Evolutionary conservation across 345 rosid genomes (phyloP).

Genomic region (Noccaea bulbosa): DNA sequence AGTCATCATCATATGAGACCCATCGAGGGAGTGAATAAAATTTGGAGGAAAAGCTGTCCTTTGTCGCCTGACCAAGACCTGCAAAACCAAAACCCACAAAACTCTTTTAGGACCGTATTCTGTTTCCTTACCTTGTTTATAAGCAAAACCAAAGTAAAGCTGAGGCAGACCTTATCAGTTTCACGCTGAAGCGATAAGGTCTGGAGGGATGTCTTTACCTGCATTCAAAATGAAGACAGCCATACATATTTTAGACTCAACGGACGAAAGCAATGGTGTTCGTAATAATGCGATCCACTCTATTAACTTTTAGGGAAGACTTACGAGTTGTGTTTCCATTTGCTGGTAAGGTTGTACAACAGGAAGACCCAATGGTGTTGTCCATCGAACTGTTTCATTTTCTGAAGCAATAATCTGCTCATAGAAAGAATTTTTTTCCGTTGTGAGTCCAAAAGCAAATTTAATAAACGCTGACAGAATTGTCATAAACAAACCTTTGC

Average conservation of each 20-base stretch:
- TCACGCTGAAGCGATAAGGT: constrained; percentile 78
- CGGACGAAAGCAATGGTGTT: not conserved
- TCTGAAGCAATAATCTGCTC: constrained; percentile 81
- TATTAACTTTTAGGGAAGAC: constrained; percentile 39
- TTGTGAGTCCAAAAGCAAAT: not conserved
- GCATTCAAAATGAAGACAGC: constrained; percentile 43
- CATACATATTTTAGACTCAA: constrained; percentile 2
- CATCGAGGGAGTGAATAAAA: constrained; percentile 96
- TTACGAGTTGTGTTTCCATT: constrained; percentile 72
- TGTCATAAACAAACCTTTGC: constrained; percentile 65
- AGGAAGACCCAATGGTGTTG: constrained; percentile 96
- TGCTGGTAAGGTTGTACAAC: constrained; percentile 95
- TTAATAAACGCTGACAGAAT: constrained; percentile 13
- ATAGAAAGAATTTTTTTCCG: not conserved
- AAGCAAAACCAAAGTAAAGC: constrained; percentile 32
- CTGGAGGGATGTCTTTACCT: constrained; percentile 97
- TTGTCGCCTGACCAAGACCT: constrained; percentile 88
- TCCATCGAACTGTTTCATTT: constrained; percentile 93
- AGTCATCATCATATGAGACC: constrained; percentile 99
- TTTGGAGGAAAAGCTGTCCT: constrained; percentile 98
- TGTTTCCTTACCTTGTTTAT: constrained; percentile 14
- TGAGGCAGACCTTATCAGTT: constrained; percentile 71
- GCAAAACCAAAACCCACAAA: constrained; percentile 26
- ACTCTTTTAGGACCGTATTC: constrained; percentile 12
- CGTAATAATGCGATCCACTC: not conserved